Conservation (phyloP, 768 basidiomycete species). For the Rhodotorula sphaerocarpa region DNA sequence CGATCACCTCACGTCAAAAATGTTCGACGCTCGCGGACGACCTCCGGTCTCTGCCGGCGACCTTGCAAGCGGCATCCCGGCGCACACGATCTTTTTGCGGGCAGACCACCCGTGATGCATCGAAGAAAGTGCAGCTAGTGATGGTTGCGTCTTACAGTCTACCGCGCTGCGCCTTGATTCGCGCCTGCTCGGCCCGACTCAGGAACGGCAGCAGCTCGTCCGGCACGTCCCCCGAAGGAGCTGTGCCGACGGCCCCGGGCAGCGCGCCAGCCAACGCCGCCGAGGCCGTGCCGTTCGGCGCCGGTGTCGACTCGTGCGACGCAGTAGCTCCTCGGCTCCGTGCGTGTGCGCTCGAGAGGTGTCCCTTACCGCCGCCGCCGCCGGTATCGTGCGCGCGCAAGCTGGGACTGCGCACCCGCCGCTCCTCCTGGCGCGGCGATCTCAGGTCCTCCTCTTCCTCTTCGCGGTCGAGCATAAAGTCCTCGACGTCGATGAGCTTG, state of each 20-base stretch:
- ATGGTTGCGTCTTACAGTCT: too few relatives aligned
- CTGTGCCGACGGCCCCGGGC: neutral
- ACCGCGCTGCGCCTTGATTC: neutral
- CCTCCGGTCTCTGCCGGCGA: too few relatives aligned
- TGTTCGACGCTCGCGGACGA: too few relatives aligned
- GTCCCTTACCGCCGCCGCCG: neutral
- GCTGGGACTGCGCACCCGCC: neutral
- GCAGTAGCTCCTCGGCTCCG: neutral
- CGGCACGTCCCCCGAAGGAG: slow-evolving; percentile 5
- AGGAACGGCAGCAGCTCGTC: slow-evolving; percentile 19
- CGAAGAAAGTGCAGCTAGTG: too few relatives aligned
- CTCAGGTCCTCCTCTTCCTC: neutral
- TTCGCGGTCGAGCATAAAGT: slow-evolving; percentile 14
- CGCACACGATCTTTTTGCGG: too few relatives aligned
- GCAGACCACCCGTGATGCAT: too few relatives aligned
- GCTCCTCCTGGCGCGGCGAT: neutral
- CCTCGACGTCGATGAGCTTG: slow-evolving; percentile 13
- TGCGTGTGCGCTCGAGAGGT: neutral
- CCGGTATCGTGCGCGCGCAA: neutral
- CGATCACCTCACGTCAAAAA: too few relatives aligned
- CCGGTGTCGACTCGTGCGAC: neutral
- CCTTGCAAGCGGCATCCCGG: too few relatives aligned
- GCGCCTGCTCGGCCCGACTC: slow-evolving; percentile 12
- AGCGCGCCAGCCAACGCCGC: too few relatives aligned
- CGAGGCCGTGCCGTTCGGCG: neutral